phyloP scores from a whole-genome alignment of 2,329 filamentous ascomycete genomes.

The Bipolaris gigantea region DNA sequence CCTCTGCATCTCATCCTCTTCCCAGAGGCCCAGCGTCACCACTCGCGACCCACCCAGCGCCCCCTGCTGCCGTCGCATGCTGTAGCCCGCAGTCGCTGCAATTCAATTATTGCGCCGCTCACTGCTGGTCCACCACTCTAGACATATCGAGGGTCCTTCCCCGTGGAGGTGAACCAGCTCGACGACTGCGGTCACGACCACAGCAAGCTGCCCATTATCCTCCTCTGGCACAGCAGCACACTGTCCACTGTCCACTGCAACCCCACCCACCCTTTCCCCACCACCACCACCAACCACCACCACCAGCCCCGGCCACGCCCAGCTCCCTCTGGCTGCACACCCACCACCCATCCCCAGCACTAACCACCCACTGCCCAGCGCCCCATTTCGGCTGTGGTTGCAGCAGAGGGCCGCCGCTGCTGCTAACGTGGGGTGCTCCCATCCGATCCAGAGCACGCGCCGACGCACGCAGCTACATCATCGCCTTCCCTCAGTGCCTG shows the following conservation, averaged over 20 bases:
- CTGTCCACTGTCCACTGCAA: neutral
- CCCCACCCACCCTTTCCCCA: neutral
- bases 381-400: slow-evolving; percentile 24
- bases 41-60: slow-evolving; percentile 26
- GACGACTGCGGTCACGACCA: slow-evolving; percentile 12
- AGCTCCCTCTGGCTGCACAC: neutral
- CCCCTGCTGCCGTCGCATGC: slow-evolving; percentile 29
- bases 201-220: neutral
- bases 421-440: slow-evolving; percentile 31
- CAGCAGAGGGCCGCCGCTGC: slow-evolving; percentile 22
- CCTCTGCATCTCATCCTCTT: slow-evolving; percentile 16
- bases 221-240: neutral
- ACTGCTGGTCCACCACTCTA: slow-evolving; percentile 16
- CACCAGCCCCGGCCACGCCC: slow-evolving; percentile 1
- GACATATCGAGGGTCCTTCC: slow-evolving; percentile 16
- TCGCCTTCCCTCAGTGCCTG: slow-evolving; percentile 32
- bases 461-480: slow-evolving; percentile 37
- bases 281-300: neutral
- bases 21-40: slow-evolving; percentile 13
- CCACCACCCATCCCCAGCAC: slow-evolving; percentile 3
- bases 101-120: slow-evolving; percentile 30
- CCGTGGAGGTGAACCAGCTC: slow-evolving; percentile 17
- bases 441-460: slow-evolving; percentile 35
- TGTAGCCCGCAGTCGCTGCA: slow-evolving; percentile 23
- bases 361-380: slow-evolving; percentile 9